Evolutionary conservation across 1,139 yeast genomes (phyloP).

Genomic region (Lodderomyces metapsilosis): DNA sequence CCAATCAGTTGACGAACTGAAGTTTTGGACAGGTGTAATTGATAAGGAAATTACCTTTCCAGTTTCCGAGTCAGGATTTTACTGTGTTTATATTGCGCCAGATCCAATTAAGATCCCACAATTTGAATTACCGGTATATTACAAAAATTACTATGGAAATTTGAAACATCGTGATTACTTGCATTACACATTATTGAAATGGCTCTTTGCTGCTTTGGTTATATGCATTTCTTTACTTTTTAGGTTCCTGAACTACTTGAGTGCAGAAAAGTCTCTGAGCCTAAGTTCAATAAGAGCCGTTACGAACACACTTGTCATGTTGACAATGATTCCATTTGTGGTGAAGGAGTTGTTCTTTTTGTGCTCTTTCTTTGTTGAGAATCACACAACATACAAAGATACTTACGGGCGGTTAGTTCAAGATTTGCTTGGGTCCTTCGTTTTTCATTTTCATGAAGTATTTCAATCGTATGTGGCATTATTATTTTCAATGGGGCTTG

Average conservation of each 20-base stretch:
- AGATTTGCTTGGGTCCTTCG: no score
- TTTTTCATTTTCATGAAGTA: slow-evolving; percentile 1
- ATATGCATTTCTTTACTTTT: slow-evolving; percentile 23
- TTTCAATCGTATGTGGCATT: slow-evolving; percentile 19
- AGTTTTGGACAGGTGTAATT: slow-evolving; percentile 12
- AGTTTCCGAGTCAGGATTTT: slow-evolving; percentile 28
- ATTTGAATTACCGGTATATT: slow-evolving; percentile 20
- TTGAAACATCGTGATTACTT: slow-evolving; percentile 22
- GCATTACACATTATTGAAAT: slow-evolving; percentile 20
- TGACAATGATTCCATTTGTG: slow-evolving; percentile 26
- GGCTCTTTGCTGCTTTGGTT: slow-evolving; percentile 17
- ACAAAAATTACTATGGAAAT: slow-evolving; percentile 29
- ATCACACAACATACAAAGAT: no score
- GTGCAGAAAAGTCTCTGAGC: slow-evolving; percentile 29
- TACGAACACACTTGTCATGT: slow-evolving; percentile 32
- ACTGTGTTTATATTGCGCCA: slow-evolving; percentile 35
- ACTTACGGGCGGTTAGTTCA: no score
- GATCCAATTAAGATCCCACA: slow-evolving; percentile 8
- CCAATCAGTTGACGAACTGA: slow-evolving; percentile 5
- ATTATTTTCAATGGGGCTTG: slow-evolving; percentile 40
- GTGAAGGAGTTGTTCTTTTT: slow-evolving; percentile 12
- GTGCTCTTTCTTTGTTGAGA: slow-evolving; percentile 18
- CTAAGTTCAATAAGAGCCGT: slow-evolving; percentile 34
- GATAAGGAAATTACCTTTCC: slow-evolving; percentile 12
- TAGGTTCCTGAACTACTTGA: slow-evolving; percentile 25